A percentile compares a stretch with the other conserved stretches of the same genome.
Conservation (phyloP, 495 filamentous ascomycete species). For the Hypoxylon perforatum region DNA sequence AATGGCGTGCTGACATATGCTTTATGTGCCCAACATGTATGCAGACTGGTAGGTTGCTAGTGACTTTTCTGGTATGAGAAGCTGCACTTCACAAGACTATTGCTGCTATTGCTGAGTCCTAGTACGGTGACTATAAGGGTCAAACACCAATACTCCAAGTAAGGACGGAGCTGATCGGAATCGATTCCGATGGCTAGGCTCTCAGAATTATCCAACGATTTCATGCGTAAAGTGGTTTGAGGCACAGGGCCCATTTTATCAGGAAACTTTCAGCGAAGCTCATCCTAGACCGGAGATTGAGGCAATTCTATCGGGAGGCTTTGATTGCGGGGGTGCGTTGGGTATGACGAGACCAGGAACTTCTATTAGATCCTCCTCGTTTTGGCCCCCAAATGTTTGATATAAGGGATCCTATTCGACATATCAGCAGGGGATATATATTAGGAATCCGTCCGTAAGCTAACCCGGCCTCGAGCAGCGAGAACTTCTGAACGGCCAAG, state of each 20-base stretch:
- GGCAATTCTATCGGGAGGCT: slow-evolving; percentile 36
- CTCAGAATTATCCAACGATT: slow-evolving; percentile 3
- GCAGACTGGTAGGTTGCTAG: slow-evolving; percentile 30
- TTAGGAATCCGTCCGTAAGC: slow-evolving; percentile 20
- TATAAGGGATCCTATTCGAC: slow-evolving; percentile 30
- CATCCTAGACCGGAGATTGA: slow-evolving; percentile 34
- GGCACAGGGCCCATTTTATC: slow-evolving; percentile 15
- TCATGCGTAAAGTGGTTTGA: slow-evolving; percentile 25
- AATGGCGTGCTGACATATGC: slow-evolving; percentile 41
- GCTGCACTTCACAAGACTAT: slow-evolving; percentile 30
- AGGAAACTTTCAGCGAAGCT: slow-evolving; percentile 41
- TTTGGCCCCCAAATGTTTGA: slow-evolving; percentile 33
- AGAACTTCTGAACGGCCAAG: slow-evolving; percentile 24
- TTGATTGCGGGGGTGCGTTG: slow-evolving; percentile 37
- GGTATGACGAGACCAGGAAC: slow-evolving; percentile 33
- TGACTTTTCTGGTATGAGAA: slow-evolving; percentile 30
- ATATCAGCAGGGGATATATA: slow-evolving; percentile 18
- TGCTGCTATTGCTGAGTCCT: slow-evolving; percentile 18
- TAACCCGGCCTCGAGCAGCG: slow-evolving; percentile 19
- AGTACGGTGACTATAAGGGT: slow-evolving; percentile 30
- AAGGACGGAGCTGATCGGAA: slow-evolving; percentile 21
- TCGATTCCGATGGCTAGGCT: slow-evolving; percentile 27
- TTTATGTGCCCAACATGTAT: slow-evolving; percentile 37
- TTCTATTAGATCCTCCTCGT: slow-evolving; percentile 34
- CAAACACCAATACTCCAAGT: slow-evolving; percentile 14